A percentile compares a stretch with the other conserved stretches of the same genome.
These are phyloP conservation scores for Candida chauliodis DNA, from an alignment of 805 yeast species.

Conservation along the genomic window DNA sequence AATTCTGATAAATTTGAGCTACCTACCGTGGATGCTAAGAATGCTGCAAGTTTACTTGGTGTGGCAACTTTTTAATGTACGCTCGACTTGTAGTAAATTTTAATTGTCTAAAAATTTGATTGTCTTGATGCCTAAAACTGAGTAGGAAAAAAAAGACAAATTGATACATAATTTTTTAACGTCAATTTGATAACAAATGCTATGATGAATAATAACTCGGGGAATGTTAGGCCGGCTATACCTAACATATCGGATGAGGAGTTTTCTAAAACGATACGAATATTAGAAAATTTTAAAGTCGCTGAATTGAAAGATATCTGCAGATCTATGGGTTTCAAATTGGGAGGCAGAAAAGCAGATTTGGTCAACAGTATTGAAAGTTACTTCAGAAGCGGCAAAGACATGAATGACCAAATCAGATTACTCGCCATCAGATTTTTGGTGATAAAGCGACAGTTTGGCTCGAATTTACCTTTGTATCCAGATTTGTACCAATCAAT, in stretches of 20 bases:
- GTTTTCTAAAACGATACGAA: conserved; percentile 13
- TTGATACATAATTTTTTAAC: neutral
- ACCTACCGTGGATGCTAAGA: conserved; percentile 61
- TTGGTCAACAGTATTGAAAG: conserved; percentile 51
- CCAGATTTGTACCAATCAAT: conserved; percentile 23
- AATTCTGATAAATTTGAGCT: conserved; percentile 8
- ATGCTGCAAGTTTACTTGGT: conserved; percentile 80
- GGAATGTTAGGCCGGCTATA: neutral
- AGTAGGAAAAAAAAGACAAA: neutral
- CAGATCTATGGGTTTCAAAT: conserved; percentile 44
- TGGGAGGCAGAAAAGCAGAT: conserved; percentile 60
- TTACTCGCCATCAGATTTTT: conserved; percentile 41
- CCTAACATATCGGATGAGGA: conserved; percentile 12
- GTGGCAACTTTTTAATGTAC: conserved; percentile 64
- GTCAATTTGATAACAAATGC: neutral
- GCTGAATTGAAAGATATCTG: conserved; percentile 52
- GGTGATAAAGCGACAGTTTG: conserved; percentile 33
- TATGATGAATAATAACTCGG: conserved; percentile 5
- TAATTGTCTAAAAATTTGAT: neutral
- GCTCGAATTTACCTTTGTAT: conserved; percentile 37
- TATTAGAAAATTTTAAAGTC: conserved; percentile 34
- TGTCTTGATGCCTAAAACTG: too few relatives aligned
- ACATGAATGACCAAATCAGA: conserved; percentile 38
- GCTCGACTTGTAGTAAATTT: neutral
- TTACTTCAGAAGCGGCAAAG: conserved; percentile 41